phyloP scores from a whole-genome alignment of 1,284 basidiomycete genomes.

The Takashimella koratensis region DNA sequence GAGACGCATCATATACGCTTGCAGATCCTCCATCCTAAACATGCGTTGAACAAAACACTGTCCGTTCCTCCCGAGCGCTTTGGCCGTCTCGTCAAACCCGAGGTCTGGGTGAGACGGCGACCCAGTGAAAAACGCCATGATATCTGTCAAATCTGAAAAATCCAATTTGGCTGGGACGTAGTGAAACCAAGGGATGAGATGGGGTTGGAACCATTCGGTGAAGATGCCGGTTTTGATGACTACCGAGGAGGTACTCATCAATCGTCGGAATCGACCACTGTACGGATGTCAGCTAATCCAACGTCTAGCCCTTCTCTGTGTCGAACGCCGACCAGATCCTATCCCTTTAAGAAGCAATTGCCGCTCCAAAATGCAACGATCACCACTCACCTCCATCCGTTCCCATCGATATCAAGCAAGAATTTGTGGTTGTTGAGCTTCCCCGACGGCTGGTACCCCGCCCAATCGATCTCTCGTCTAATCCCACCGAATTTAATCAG shows the following conservation, averaged over 20 bases:
- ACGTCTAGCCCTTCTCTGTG: too few relatives aligned
- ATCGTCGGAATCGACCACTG: constrained; percentile 38
- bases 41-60: constrained; percentile 47
- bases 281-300: too few relatives aligned
- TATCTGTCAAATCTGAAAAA: constrained; percentile 45
- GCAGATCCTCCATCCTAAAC: constrained; percentile 45
- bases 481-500: background rate
- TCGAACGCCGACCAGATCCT: too few relatives aligned
- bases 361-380: too few relatives aligned
- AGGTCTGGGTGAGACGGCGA: constrained; percentile 37
- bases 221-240: constrained; percentile 52
- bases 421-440: constrained; percentile 49
- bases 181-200: constrained; percentile 50
- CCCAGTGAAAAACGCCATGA: constrained; percentile 47
- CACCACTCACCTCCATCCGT: constrained; percentile 50
- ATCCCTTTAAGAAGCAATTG: too few relatives aligned
- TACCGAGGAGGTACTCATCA: constrained; percentile 51
- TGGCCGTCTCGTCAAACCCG: constrained; percentile 47
- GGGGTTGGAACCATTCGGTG: constrained; percentile 47
- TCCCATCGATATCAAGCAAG: constrained; percentile 53
- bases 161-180: constrained; percentile 47
- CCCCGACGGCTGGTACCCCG: constrained; percentile 25
- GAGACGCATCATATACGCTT: constrained; percentile 48
- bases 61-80: constrained; percentile 45
- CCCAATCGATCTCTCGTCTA: constrained; percentile 40